These are phyloP conservation scores for Candida incommunis DNA, from an alignment of 805 yeast genomes.

Conservation along the genomic window DNA sequence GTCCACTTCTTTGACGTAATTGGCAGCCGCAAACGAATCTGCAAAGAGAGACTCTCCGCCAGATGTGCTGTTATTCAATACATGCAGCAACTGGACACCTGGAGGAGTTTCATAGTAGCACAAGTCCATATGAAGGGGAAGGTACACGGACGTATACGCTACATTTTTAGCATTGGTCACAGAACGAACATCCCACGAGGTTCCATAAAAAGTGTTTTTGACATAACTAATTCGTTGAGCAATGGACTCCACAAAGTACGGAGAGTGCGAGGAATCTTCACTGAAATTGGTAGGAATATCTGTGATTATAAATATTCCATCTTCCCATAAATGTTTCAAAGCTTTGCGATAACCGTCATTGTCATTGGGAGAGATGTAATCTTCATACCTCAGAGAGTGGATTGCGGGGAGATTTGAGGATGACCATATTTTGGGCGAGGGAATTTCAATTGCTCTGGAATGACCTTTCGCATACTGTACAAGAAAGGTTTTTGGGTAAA, in stretches of 20 bases:
- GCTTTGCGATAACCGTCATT: conserved; percentile 27
- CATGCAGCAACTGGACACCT: conserved; percentile 58
- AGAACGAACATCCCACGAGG: conserved; percentile 50
- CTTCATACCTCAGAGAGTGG: conserved; percentile 22
- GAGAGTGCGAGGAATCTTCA: conserved; percentile 13
- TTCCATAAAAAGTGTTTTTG: conserved; percentile 58
- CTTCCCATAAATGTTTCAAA: conserved; percentile 33
- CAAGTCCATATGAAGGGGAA: conserved; percentile 69
- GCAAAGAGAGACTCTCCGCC: conserved; percentile 63
- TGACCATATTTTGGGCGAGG: conserved; percentile 17
- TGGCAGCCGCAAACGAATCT: conserved; percentile 56
- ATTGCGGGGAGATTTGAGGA: conserved; percentile 20
- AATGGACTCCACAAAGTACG: conserved; percentile 25
- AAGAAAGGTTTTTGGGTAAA: conserved; percentile 35
- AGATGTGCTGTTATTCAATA: conserved; percentile 26
- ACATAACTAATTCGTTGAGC: conserved; percentile 52
- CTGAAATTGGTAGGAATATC: conserved; percentile 33
- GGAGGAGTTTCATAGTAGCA: conserved; percentile 72
- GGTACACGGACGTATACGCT: conserved; percentile 48
- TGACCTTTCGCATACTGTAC: conserved; percentile 24
- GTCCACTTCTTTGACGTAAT: conserved; percentile 38
- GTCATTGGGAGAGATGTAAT: conserved; percentile 26
- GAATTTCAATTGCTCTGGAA: not conserved
- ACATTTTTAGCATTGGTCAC: conserved; percentile 45
- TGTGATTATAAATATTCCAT: conserved; percentile 44